Conservation (phyloP, 176 grass and related monocot species). For the Hsuehochloa calcarea region DNA sequence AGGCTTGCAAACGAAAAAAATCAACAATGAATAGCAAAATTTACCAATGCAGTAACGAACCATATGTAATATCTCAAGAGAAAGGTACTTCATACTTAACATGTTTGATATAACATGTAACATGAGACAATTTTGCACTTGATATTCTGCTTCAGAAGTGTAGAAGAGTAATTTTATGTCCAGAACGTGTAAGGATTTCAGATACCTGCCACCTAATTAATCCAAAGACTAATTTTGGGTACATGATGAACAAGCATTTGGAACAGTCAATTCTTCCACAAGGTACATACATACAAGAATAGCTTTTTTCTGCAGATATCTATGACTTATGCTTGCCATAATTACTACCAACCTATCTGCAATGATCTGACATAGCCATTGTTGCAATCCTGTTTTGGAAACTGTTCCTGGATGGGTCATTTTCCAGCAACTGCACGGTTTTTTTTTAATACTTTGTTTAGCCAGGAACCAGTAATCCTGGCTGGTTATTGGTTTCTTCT, state of each 20-base stretch:
- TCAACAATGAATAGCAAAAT: constrained; percentile 8
- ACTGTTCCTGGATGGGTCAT: neutral
- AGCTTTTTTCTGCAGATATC: neutral
- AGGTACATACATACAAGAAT: neutral
- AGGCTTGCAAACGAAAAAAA: constrained; percentile 46
- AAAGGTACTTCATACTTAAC: neutral
- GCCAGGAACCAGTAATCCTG: neutral
- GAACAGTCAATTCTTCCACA: neutral
- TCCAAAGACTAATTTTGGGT: neutral
- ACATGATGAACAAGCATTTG: neutral
- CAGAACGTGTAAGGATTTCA: neutral
- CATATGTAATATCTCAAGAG: neutral
- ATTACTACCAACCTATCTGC: neutral
- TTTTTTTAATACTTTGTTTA: neutral
- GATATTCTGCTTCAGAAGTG: neutral
- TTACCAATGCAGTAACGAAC: neutral
- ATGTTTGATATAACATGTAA: neutral
- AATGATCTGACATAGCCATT: neutral
- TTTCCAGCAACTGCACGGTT: neutral
- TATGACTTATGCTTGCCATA: neutral
- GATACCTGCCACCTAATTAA: neutral
- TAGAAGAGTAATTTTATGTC: neutral
- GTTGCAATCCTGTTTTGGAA: neutral
- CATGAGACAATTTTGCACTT: neutral
- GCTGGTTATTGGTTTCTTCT: neutral